Conservation (phyloP, 495 filamentous ascomycete species). For the Neurospora sp. region DNA sequence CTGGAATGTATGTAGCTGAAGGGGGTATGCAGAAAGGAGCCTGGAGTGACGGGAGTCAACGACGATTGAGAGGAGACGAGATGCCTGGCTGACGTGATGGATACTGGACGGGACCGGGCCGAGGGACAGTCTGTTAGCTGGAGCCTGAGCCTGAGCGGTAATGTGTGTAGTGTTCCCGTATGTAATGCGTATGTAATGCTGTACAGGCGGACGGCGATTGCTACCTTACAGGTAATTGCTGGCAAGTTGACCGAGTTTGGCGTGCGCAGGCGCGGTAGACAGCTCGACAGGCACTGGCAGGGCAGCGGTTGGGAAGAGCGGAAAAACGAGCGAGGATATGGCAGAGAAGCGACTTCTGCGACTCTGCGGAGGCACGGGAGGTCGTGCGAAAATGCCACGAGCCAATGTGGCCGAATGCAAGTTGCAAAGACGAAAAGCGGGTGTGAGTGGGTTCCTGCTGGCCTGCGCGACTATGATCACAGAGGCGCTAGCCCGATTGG, state of each 20-base stretch:
- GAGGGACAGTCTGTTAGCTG: neutral
- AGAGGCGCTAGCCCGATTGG: constrained; percentile 1
- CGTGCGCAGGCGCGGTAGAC: neutral
- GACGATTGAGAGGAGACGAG: neutral
- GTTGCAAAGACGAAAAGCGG: constrained; percentile 10
- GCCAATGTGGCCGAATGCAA: constrained; percentile 5
- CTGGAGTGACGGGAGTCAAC: neutral
- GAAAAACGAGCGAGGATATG: neutral
- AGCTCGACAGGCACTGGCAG: neutral
- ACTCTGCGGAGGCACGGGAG: neutral
- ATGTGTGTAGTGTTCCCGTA: neutral
- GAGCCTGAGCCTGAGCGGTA: neutral
- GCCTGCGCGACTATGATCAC: constrained; percentile 3
- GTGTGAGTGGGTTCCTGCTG: constrained; percentile 2
- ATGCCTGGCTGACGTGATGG: neutral
- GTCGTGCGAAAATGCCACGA: constrained; percentile 20
- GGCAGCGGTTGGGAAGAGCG: constrained; percentile 3
- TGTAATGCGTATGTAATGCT: neutral
- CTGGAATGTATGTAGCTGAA: neutral
- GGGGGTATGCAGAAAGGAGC: neutral
- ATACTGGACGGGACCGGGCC: neutral
- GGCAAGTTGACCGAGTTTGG: neutral
- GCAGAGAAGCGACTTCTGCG: neutral
- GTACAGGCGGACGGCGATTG: neutral
- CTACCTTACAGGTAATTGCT: neutral